Evolutionary conservation across 2,329 filamentous ascomycete genomes (phyloP).

Genomic region (Colletotrichum orbiculare): DNA sequence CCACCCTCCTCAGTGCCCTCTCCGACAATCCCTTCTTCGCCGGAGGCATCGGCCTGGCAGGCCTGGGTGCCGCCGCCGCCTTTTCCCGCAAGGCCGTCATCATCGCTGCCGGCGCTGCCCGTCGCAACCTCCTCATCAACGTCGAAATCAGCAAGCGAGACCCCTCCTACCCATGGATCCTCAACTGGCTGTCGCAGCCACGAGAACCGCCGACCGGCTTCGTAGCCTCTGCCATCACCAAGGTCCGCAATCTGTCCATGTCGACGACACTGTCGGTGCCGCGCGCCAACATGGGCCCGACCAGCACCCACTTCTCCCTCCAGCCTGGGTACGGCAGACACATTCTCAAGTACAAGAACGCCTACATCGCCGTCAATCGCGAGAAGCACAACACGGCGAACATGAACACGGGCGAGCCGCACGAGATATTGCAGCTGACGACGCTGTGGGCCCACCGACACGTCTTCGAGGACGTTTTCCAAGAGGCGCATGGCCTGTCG

Average conservation of each 20-base stretch:
- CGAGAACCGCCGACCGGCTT: slow-evolving; percentile 70
- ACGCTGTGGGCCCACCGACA: slow-evolving; percentile 90
- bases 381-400: slow-evolving; percentile 88
- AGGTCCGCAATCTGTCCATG: slow-evolving; percentile 70
- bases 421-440: slow-evolving; percentile 93
- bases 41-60: slow-evolving; percentile 89
- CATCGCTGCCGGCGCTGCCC: slow-evolving; percentile 77
- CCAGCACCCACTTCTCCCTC: slow-evolving; percentile 84
- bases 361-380: slow-evolving; percentile 87
- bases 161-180: slow-evolving; percentile 91
- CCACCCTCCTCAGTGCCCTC: slow-evolving; percentile 61
- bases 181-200: slow-evolving; percentile 92
- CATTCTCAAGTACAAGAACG: slow-evolving; percentile 85
- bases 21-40: slow-evolving; percentile 73
- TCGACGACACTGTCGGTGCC: slow-evolving; percentile 68
- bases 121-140: slow-evolving; percentile 89
- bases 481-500: slow-evolving; percentile 85
- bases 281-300: slow-evolving; percentile 69
- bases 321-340: slow-evolving; percentile 93
- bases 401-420: slow-evolving; percentile 85
- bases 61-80: slow-evolving; percentile 83
- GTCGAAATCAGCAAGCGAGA: slow-evolving; percentile 96
- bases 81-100: slow-evolving; percentile 83
- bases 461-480: slow-evolving; percentile 90
- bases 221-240: slow-evolving; percentile 67